These are phyloP conservation scores for Arabidopsis thaliana DNA, from an alignment of 345 rosid species.

Conservation along the genomic window DNA sequence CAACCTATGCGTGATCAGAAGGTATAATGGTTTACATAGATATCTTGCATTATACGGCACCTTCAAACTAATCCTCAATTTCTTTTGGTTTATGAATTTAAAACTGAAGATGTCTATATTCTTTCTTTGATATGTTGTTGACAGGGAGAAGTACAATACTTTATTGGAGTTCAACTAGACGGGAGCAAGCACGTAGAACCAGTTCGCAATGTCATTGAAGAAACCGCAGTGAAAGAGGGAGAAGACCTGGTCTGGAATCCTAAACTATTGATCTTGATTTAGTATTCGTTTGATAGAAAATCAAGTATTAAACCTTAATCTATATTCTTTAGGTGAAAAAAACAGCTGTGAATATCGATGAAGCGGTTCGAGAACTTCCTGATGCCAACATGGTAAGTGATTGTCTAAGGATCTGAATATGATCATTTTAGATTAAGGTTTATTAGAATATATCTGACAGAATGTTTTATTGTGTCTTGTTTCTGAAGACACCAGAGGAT, in stretches of 20 bases:
- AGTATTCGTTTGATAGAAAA: neutral
- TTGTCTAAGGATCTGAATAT: neutral
- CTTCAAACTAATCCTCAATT: neutral
- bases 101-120: neutral
- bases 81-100: neutral
- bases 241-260: conserved; percentile 62
- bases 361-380: conserved; percentile 92
- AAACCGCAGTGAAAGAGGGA: conserved; percentile 63
- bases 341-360: conserved; percentile 90
- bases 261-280: conserved; percentile 7
- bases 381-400: conserved; percentile 82
- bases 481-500: conserved; percentile 87
- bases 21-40: conserved; percentile 49
- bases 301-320: neutral
- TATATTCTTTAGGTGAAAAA: conserved; percentile 65
- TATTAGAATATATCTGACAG: conserved; percentile 5
- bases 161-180: conserved; percentile 94
- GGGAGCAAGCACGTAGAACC: conserved; percentile 96
- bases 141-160: conserved; percentile 98
- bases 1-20: conserved; percentile 99
- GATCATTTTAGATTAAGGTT: conserved; percentile 16
- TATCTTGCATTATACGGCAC: conserved; percentile 16
- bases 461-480: neutral
- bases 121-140: conserved; percentile 4
- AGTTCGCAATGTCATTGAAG: conserved; percentile 68